Evolutionary conservation across 345 rosid species (phyloP).

Genomic region (Cardamine resedifolia): DNA sequence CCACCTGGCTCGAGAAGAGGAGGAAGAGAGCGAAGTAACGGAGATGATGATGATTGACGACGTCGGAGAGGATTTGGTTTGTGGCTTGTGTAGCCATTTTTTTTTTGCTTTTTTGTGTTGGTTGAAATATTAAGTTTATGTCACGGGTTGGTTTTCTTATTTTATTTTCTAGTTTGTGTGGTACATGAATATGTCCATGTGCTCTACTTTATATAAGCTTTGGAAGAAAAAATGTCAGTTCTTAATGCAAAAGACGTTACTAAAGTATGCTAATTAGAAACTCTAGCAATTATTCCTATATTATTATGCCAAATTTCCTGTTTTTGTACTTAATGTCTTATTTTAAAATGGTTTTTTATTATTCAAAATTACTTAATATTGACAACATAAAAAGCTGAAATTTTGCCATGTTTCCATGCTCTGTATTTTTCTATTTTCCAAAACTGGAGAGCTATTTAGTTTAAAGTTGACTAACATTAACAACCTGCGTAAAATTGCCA

Average conservation of each 20-base stretch:
- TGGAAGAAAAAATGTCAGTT: not conserved
- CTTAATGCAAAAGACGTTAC: not conserved
- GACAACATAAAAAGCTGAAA: not conserved
- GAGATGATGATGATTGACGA: not conserved
- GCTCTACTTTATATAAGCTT: slow-evolving; percentile 17
- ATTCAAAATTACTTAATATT: not conserved
- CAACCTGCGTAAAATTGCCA: not conserved
- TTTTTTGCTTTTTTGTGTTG: slow-evolving; percentile 9
- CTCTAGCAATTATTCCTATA: not conserved
- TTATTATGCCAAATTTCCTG: not conserved
- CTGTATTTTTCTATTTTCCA: not conserved
- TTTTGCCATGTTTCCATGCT: not conserved
- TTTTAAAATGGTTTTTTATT: not conserved
- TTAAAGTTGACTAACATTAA: not conserved
- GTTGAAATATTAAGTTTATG: slow-evolving; percentile 18
- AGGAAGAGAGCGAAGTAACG: slow-evolving; percentile 20
- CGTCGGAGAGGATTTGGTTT: slow-evolving; percentile 24
- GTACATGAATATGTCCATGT: not conserved
- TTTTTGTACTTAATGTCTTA: not conserved
- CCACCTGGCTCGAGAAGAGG: slow-evolving; percentile 14
- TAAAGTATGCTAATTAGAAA: not conserved
- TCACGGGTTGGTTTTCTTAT: slow-evolving; percentile 19
- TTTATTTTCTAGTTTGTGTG: not conserved
- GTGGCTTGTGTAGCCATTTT: slow-evolving; percentile 29
- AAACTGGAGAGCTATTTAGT: not conserved